Evolutionary conservation across 139 green algal genomes (phyloP).

Genomic region (Trebouxia sp.): DNA sequence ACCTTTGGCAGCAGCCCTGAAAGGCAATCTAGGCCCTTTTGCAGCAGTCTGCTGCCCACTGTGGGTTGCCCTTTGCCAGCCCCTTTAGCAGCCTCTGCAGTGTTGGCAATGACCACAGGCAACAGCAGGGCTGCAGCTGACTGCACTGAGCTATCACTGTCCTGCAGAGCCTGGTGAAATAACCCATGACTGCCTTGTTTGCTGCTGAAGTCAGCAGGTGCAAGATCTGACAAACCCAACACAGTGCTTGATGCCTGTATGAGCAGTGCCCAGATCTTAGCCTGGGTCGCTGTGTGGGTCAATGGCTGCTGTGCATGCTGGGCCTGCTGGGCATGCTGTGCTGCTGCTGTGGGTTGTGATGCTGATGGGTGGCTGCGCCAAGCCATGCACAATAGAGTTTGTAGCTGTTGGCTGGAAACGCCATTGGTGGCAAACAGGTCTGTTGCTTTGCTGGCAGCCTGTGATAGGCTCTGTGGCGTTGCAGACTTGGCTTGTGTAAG

Average conservation of each 20-base stretch:
- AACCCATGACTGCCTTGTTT: not conserved
- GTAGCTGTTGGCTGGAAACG: conserved; percentile 8
- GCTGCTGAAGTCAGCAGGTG: not conserved
- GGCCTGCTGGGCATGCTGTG: not conserved
- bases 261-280: not conserved
- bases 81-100: not conserved
- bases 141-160: not conserved
- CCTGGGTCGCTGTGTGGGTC: not conserved
- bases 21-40: conserved; percentile 16
- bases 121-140: conserved; percentile 1
- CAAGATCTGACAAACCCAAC: not conserved
- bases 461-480: too few species aligned
- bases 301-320: too few species aligned
- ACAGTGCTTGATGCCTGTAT: not conserved
- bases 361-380: not conserved
- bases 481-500: not conserved
- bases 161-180: conserved; percentile 20
- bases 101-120: not conserved
- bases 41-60: conserved; percentile 2
- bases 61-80: not conserved
- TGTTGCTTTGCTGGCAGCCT: not conserved
- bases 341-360: not conserved
- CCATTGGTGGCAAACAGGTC: not conserved
- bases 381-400: conserved; percentile 28
- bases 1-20: not conserved